Percentiles rank a stretch among this genome's conserved stretches.
Conservation (phyloP, 2,329 filamentous ascomycete genomes). For the Coniosporium tulheliwenetii region DNA sequence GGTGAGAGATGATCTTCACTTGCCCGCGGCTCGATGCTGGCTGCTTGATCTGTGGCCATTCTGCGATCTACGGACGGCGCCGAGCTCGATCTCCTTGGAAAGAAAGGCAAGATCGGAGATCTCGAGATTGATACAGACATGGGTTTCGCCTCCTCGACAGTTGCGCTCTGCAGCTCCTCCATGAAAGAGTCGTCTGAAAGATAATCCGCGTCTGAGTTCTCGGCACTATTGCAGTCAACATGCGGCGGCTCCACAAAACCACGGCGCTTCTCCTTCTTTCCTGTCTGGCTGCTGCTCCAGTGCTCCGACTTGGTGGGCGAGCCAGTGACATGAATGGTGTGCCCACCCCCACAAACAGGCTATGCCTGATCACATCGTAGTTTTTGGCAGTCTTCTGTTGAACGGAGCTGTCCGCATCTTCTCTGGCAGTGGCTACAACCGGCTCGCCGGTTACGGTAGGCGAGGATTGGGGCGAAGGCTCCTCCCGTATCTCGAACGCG, state of each 20-base stretch:
- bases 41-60: not conserved
- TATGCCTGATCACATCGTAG: too few relatives aligned
- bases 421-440: too few relatives aligned
- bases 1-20: not conserved
- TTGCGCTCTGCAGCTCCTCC: slow-evolving; percentile 72
- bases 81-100: slow-evolving; percentile 4
- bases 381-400: too few relatives aligned
- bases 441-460: too few relatives aligned
- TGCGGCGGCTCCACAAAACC: slow-evolving; percentile 23
- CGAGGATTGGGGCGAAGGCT: too few relatives aligned
- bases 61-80: slow-evolving; percentile 11
- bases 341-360: too few relatives aligned
- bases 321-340: too few relatives aligned
- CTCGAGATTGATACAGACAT: slow-evolving; percentile 51
- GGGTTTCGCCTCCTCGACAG: slow-evolving; percentile 68
- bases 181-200: slow-evolving; percentile 68
- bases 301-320: too few relatives aligned
- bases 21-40: not conserved
- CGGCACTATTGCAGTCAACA: slow-evolving; percentile 16
- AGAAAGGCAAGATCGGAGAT: slow-evolving; percentile 58
- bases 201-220: slow-evolving; percentile 30
- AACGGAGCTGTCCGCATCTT: too few relatives aligned
- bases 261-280: slow-evolving; percentile 21
- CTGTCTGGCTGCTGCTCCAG: slow-evolving; percentile 1
- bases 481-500: too few relatives aligned